Percentiles rank a stretch among this genome's conserved stretches.
These are phyloP conservation scores for Adenanthera pavonina DNA, from an alignment of 306 rosid species.

Conservation along the genomic window DNA sequence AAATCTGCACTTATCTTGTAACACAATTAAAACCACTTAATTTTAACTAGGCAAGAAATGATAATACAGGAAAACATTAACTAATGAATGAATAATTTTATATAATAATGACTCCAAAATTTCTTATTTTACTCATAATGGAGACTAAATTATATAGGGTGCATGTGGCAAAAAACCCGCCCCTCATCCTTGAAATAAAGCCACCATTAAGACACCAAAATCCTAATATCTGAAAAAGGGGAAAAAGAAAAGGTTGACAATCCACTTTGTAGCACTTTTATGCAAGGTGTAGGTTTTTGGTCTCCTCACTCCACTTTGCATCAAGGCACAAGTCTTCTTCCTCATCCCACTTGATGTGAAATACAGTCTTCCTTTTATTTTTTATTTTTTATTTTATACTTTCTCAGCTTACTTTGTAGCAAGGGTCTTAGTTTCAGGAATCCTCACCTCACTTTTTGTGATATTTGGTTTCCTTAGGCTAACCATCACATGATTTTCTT, in stretches of 20 bases:
- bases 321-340: neutral
- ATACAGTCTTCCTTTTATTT: neutral
- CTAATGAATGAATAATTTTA: neutral
- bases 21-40: neutral
- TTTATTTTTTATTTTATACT: neutral
- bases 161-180: neutral
- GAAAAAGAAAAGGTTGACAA: neutral
- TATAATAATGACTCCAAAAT: neutral
- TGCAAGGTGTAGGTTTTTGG: neutral
- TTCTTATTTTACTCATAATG: neutral
- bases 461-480: neutral
- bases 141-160: neutral
- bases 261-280: neutral
- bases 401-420: neutral
- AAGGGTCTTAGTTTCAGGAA: neutral
- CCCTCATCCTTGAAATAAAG: neutral
- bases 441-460: neutral
- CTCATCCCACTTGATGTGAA: neutral
- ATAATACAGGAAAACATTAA: slow-evolving; percentile 3
- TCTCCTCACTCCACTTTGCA: neutral
- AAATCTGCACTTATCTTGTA: neutral
- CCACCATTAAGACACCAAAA: neutral
- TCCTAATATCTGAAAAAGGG: neutral
- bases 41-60: neutral
- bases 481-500: neutral